Evolutionary conservation across 2,329 filamentous ascomycete genomes (phyloP), one percentile per base, ranked within the genome.

Genomic region (Diaporthe velutina): DNA sequence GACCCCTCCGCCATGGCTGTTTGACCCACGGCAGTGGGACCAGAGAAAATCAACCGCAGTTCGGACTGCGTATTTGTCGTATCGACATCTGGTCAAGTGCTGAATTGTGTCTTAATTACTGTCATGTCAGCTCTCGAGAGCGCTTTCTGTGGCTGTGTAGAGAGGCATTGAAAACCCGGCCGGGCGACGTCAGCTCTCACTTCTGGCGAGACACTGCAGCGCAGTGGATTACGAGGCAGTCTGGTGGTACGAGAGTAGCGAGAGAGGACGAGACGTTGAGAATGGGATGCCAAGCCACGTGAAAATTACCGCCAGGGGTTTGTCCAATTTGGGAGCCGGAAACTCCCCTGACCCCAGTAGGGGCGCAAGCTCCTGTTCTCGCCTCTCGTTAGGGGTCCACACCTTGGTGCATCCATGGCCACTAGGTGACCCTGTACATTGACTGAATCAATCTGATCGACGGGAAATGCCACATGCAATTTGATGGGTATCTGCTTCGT

Each of bases 21-120:
- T 48, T 58, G 74, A 60, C 61, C 74, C 74, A 75, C 61, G 74
- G 52, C n/a, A 22, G 73, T 74, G 73, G 73, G 38, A 52, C 68
- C 67, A 28, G 33, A 25, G 61, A 61, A 72, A 45, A 50, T 35
- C 67, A 64, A 25, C 45, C 50, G n/a, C 22, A 38, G 33, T 40
- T 28, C 48, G 64, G 33, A 54, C 64, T 40, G 64, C 64, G 48
- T 54, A 54, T 38, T n/a, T 22, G 48, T 40, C 64, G 48, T 54
- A 68, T 68, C 17, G 64, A 22, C 45, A 68, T 22, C 8, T 25
- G 64, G 33, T 52, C 15, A 30, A 30, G 33, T 68, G 42, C 7
- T 17, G 45, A 25, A 67, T 50, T 50, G 22, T 22, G 48, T 52
- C 45, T 33, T 25, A 33, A 30, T 17, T 19, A 13, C 17, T 54